A percentile compares a stretch with the other conserved stretches of the same genome.
Evolutionary conservation across 2,329 filamentous ascomycete species (phyloP).

Genomic region (Pseudogymnoascus sp.): DNA sequence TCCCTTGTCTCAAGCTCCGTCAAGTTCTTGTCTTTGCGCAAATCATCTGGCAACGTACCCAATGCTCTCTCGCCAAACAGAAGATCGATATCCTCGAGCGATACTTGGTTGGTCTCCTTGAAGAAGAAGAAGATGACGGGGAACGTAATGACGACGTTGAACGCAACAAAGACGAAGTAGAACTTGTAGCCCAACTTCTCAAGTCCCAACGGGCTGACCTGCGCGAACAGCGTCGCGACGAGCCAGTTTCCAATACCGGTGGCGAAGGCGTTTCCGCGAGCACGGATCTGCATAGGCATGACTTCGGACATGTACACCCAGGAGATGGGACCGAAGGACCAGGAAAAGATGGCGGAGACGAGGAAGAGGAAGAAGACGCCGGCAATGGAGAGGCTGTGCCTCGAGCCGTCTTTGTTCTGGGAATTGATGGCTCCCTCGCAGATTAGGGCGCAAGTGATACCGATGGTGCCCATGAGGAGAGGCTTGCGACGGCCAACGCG

Average conservation of each 20-base stretch:
- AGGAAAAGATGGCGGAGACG: slow-evolving; percentile 52
- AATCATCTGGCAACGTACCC: slow-evolving; percentile 40
- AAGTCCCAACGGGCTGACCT: slow-evolving; percentile 49
- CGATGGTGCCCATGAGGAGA: slow-evolving; percentile 46
- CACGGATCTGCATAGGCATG: slow-evolving; percentile 59
- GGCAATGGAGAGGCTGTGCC: slow-evolving; percentile 46
- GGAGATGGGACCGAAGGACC: slow-evolving; percentile 52
- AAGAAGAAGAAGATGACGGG: slow-evolving; percentile 45
- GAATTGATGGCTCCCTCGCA: slow-evolving; percentile 55
- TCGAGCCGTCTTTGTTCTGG: slow-evolving; percentile 37
- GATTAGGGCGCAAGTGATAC: slow-evolving; percentile 50
- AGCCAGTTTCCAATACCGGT: slow-evolving; percentile 54
- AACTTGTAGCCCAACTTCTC: slow-evolving; percentile 45
- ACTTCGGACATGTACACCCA: slow-evolving; percentile 64
- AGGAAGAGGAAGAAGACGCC: slow-evolving; percentile 62
- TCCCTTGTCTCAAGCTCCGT: neutral
- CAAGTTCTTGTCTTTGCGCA: slow-evolving; percentile 26
- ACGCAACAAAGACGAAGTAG: slow-evolving; percentile 52
- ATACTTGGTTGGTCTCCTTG: slow-evolving; percentile 44
- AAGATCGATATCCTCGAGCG: slow-evolving; percentile 52
- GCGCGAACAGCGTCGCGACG: slow-evolving; percentile 52
- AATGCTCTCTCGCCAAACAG: slow-evolving; percentile 46
- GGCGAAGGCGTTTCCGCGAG: slow-evolving; percentile 50
- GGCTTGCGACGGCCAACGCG: slow-evolving; percentile 46
- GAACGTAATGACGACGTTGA: slow-evolving; percentile 32